Conservation (phyloP, 768 basidiomycete species). For the Kwoniella dendrophila region DNA sequence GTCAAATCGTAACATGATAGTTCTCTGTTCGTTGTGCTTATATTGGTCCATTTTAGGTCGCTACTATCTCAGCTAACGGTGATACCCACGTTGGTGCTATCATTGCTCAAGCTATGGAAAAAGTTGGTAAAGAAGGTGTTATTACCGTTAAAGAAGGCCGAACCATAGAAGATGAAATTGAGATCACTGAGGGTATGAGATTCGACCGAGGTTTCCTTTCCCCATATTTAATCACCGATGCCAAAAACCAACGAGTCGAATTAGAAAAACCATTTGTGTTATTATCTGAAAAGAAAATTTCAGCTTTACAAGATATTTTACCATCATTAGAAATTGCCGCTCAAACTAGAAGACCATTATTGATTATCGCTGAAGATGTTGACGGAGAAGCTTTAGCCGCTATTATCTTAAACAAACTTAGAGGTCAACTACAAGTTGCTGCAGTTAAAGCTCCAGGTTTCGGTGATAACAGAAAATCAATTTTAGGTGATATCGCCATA, state of each 20-base stretch:
- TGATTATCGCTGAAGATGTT: slow-evolving; percentile 97
- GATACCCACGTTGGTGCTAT: slow-evolving; percentile 89
- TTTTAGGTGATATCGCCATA: slow-evolving; percentile 95
- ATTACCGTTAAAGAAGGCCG: slow-evolving; percentile 99
- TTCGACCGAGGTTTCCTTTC: slow-evolving; percentile 99
- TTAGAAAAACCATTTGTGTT: slow-evolving; percentile 95
- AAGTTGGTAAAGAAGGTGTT: slow-evolving; percentile 98
- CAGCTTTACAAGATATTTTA: slow-evolving; percentile 88
- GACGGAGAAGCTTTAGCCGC: slow-evolving; percentile 98
- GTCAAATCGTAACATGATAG: slow-evolving; percentile 1
- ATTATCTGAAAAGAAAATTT: slow-evolving; percentile 97
- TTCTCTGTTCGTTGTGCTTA: not conserved
- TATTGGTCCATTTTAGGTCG: slow-evolving; percentile 61
- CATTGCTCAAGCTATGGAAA: slow-evolving; percentile 99
- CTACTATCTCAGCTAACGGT: slow-evolving; percentile 81
- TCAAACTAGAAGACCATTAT: slow-evolving; percentile 76
- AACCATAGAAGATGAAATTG: slow-evolving; percentile 97
- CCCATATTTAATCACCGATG: slow-evolving; percentile 97
- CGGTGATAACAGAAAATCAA: slow-evolving; percentile 98
- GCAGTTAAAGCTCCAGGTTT: slow-evolving; percentile 97
- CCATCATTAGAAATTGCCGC: slow-evolving; percentile 70
- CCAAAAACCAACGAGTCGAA: slow-evolving; percentile 93
- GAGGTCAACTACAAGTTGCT: slow-evolving; percentile 89
- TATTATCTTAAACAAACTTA: slow-evolving; percentile 98
- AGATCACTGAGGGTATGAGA: slow-evolving; percentile 99